Percentiles rank a stretch among this genome's conserved stretches.
Conservation (phyloP, 495 filamentous ascomycete genomes). For the Annulohypoxylon maeteangense region DNA sequence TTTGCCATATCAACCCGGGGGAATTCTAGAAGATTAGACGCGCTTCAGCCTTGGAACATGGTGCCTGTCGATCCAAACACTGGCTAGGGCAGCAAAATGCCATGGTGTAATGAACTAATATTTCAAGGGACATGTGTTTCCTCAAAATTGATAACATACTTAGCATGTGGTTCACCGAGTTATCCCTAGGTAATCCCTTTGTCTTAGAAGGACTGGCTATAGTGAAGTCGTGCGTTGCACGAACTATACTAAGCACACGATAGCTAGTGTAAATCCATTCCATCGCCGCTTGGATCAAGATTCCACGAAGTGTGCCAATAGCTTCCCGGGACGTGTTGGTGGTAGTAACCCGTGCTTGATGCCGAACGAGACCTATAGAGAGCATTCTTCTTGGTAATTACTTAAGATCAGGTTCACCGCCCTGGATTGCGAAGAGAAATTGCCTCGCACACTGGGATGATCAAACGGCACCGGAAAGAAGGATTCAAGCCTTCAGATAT, state of each 20-base stretch:
- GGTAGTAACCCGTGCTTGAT: neutral
- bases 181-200: constrained; percentile 17
- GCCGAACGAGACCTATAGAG: neutral
- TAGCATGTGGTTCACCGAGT: neutral
- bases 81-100: constrained; percentile 16
- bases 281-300: constrained; percentile 16
- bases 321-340: neutral
- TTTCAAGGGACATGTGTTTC: constrained; percentile 3
- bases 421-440: constrained; percentile 16
- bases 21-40: constrained; percentile 23
- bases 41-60: constrained; percentile 17
- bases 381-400: constrained; percentile 10
- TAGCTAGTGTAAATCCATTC: constrained; percentile 28
- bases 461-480: neutral
- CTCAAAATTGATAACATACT: constrained; percentile 17
- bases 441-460: neutral
- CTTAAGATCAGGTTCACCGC: neutral
- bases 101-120: constrained; percentile 10
- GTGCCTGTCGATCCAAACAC: constrained; percentile 23
- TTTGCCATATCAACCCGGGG: neutral
- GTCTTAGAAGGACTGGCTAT: constrained; percentile 9
- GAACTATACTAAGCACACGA: constrained; percentile 5
- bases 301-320: constrained; percentile 4
- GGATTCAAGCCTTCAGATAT: neutral
- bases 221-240: neutral